These are phyloP conservation scores for Cinnamomum chago DNA, from an alignment of 164 flowering plant genomes.

Conservation along the genomic window DNA sequence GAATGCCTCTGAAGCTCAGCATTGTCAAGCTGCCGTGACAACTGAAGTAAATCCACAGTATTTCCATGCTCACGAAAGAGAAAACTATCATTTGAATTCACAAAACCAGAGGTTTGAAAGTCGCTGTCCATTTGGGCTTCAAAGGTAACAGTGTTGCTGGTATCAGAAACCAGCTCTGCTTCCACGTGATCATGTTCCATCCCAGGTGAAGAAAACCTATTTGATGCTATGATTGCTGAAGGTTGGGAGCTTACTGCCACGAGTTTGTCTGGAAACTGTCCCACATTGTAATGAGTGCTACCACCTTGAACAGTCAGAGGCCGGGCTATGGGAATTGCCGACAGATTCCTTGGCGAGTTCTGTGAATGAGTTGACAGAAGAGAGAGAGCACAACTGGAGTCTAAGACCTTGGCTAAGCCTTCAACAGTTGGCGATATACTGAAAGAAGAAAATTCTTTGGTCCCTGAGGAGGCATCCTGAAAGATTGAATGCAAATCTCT, in stretches of 20 bases:
- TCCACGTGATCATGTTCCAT: conserved; percentile 29
- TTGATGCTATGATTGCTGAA: conserved; percentile 32
- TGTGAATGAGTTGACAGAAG: conserved; percentile 70
- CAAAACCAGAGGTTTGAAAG: conserved; percentile 27
- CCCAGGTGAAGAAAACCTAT: conserved; percentile 30
- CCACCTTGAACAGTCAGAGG: conserved; percentile 24
- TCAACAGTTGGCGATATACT: conserved; percentile 32
- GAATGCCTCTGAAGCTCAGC: conserved; percentile 43
- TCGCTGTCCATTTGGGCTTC: conserved; percentile 25
- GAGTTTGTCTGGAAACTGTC: conserved; percentile 25
- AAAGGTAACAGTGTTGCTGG: conserved; percentile 26
- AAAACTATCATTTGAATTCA: conserved; percentile 19
- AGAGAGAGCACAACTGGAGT: conserved; percentile 71
- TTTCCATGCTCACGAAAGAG: conserved; percentile 25
- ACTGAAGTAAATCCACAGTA: conserved; percentile 46
- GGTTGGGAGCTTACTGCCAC: conserved; percentile 26
- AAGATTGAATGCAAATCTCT: conserved; percentile 21
- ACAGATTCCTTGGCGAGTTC: conserved; percentile 32
- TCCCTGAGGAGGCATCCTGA: conserved; percentile 24
- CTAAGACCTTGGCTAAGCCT: conserved; percentile 35
- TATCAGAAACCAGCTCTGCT: conserved; percentile 30
- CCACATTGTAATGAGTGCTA: conserved; percentile 18
- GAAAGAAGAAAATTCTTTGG: conserved; percentile 30
- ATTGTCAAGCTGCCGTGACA: conserved; percentile 57
- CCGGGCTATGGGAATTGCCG: conserved; percentile 32